Conservation (phyloP, 441 rosid genomes). For the Eugenia klotzschiana region DNA sequence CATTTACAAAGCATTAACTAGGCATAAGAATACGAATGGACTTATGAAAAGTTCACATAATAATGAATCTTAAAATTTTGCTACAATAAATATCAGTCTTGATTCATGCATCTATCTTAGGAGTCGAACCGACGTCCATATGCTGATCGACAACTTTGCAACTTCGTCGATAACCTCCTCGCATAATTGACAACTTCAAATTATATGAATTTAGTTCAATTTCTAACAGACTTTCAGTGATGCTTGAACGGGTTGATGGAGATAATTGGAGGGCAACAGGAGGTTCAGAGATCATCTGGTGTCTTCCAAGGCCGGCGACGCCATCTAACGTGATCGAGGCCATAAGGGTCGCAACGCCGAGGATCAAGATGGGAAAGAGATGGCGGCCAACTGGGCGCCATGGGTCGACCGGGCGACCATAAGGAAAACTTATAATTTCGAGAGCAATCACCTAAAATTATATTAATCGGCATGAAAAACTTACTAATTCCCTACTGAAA, state of each 20-base stretch:
- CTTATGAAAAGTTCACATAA: too few relatives aligned
- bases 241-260: neutral
- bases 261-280: neutral
- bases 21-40: too few relatives aligned
- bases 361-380: neutral
- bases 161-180: too few relatives aligned
- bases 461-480: neutral
- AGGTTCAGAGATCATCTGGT: neutral
- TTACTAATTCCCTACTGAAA: neutral
- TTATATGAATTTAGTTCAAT: too few relatives aligned
- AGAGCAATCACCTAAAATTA: neutral
- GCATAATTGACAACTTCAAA: too few relatives aligned
- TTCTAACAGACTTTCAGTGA: neutral
- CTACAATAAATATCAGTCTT: too few relatives aligned
- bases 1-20: too few relatives aligned
- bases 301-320: neutral
- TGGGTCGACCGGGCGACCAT: too few relatives aligned
- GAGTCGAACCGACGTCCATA: too few relatives aligned
- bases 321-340: neutral
- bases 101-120: too few relatives aligned
- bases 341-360: neutral
- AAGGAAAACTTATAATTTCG: neutral
- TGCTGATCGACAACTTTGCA: too few relatives aligned
- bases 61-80: too few relatives aligned
- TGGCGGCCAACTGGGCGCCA: neutral